These are phyloP conservation scores for Pichia sp. DNA, from an alignment of 1,139 yeast genomes.

Conservation along the genomic window DNA sequence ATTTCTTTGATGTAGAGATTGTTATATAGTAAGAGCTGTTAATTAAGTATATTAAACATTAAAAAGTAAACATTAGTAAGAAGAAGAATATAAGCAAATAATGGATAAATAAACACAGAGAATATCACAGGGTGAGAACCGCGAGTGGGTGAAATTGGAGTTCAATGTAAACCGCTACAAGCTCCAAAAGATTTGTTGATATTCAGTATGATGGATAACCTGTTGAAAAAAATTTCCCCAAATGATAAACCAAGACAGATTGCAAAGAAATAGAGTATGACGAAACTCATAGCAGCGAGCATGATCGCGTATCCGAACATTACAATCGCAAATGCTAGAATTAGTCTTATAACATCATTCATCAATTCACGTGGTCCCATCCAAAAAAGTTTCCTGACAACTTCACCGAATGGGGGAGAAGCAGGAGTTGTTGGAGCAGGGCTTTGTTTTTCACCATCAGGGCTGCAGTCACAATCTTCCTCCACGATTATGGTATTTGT, in stretches of 20 bases:
- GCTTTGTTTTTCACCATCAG: constrained; percentile 20
- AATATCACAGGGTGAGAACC: too few species aligned
- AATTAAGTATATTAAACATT: neutral
- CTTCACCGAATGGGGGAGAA: constrained; percentile 20
- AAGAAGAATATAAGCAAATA: neutral
- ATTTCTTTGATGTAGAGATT: neutral
- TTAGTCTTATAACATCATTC: constrained; percentile 53
- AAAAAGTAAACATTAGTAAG: neutral
- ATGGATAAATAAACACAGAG: too few species aligned
- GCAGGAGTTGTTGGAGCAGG: neutral
- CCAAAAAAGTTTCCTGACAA: constrained; percentile 39
- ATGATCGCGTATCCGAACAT: constrained; percentile 65
- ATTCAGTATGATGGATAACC: constrained; percentile 41
- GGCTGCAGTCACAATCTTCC: constrained; percentile 29
- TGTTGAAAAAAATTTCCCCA: constrained; percentile 65
- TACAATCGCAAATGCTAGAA: constrained; percentile 56
- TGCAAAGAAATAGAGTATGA: constrained; percentile 65
- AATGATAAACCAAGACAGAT: constrained; percentile 64
- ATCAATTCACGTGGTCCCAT: constrained; percentile 37
- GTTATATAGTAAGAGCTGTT: constrained; percentile 4
- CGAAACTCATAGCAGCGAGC: constrained; percentile 75
- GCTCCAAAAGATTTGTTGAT: constrained; percentile 33
- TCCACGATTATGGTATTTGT: constrained; percentile 29
- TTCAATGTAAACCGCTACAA: constrained; percentile 27
- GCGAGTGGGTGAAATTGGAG: too few species aligned